Evolutionary conservation across 108 stramenopile genomes (phyloP).

Genomic region (Cyclotella sp.): DNA sequence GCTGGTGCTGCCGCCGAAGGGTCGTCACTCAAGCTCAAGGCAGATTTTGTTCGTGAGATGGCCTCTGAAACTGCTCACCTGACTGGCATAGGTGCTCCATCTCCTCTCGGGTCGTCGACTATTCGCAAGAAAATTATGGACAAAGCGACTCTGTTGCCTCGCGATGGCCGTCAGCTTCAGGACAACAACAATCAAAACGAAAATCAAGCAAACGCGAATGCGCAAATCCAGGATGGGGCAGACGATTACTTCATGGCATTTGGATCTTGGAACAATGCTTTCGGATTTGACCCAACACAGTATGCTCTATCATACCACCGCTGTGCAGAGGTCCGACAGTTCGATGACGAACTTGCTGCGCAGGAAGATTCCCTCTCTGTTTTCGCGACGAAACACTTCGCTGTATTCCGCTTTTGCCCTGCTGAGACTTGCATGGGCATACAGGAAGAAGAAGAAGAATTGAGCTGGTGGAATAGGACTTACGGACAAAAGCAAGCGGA

Average conservation of each 20-base stretch:
- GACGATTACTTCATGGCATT: slow-evolving; percentile 25
- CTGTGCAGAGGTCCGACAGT: slow-evolving; percentile 56
- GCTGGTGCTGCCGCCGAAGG: not conserved
- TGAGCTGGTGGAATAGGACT: not conserved
- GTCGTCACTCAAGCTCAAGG: not conserved
- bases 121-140: not conserved
- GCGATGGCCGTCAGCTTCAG: not conserved
- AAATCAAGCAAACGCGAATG: not conserved
- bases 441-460: not conserved
- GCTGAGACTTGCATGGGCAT: slow-evolving; percentile 5
- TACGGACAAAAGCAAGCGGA: not conserved
- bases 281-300: slow-evolving; percentile 57
- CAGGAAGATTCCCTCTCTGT: slow-evolving; percentile 53
- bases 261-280: slow-evolving; percentile 25
- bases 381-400: slow-evolving; percentile 71
- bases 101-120: not conserved
- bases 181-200: not conserved
- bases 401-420: slow-evolving; percentile 80
- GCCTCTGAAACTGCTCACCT: not conserved
- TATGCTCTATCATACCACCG: slow-evolving; percentile 79
- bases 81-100: not conserved
- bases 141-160: not conserved
- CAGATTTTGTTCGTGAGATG: not conserved
- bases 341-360: slow-evolving; percentile 49
- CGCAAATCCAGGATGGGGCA: not conserved